Evolutionary conservation across 371 early-diverging fungal species (phyloP).

Genomic region (Mortierella sp.): DNA sequence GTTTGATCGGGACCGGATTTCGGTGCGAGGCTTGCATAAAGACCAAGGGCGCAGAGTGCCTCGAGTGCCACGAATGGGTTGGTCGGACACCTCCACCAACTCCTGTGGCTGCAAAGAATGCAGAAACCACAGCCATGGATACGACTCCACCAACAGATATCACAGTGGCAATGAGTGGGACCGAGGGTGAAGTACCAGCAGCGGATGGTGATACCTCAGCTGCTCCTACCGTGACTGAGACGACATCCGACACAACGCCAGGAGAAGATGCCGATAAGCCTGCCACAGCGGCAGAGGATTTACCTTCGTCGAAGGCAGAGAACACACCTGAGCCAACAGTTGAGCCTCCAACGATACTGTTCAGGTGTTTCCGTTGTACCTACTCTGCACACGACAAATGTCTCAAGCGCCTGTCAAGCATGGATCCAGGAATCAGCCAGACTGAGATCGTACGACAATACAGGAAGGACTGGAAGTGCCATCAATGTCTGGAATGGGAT

Average conservation of each 20-base stretch:
- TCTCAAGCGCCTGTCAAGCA: constrained; percentile 25
- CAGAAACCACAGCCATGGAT: constrained; percentile 11
- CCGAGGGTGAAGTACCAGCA: neutral
- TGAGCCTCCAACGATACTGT: constrained; percentile 42
- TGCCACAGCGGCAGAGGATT: neutral
- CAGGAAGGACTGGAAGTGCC: constrained; percentile 58
- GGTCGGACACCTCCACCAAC: constrained; percentile 23
- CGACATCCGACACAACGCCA: constrained; percentile 1
- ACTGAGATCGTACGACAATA: constrained; percentile 30
- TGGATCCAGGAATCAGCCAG: constrained; percentile 24
- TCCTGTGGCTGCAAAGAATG: constrained; percentile 15
- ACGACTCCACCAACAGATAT: neutral
- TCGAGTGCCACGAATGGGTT: constrained; percentile 50
- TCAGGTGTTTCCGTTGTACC: constrained; percentile 60
- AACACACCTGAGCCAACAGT: constrained; percentile 11
- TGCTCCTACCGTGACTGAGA: neutral
- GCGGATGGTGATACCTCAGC: neutral
- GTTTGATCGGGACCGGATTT: constrained; percentile 48
- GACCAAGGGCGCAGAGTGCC: constrained; percentile 48
- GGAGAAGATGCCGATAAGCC: constrained; percentile 22
- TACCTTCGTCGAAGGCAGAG: constrained; percentile 12
- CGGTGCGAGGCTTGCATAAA: constrained; percentile 55
- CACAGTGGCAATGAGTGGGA: neutral
- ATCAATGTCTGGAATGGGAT: constrained; percentile 60
- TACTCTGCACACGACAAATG: constrained; percentile 60